These are phyloP conservation scores for Atalantia buxifolia DNA, from an alignment of 345 rosid genomes.

Conservation along the genomic window DNA sequence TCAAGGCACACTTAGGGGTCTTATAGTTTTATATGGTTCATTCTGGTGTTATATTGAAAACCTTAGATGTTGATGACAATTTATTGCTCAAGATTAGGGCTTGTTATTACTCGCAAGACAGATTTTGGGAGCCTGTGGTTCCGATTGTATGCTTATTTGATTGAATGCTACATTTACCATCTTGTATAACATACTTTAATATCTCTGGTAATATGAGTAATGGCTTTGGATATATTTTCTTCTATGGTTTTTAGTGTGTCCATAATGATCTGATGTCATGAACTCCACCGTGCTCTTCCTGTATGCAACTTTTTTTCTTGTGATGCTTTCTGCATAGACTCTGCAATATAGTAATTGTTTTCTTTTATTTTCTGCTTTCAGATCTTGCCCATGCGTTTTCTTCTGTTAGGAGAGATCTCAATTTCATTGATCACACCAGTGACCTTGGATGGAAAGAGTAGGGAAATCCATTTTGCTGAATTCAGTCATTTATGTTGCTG, in stretches of 20 bases:
- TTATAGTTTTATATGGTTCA: background rate
- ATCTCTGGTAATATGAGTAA: background rate
- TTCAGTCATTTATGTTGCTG: background rate
- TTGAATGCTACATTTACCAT: background rate
- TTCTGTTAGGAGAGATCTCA: conserved; percentile 69
- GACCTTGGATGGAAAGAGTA: conserved; percentile 99
- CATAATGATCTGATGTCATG: background rate
- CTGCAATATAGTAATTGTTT: conserved; percentile 2
- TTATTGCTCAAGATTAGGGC: background rate
- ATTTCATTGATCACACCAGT: conserved; percentile 91
- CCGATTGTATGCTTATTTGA: background rate
- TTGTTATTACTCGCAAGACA: background rate
- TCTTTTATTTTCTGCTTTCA: conserved; percentile 35
- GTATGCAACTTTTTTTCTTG: background rate
- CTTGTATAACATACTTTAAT: background rate
- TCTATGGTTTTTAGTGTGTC: background rate
- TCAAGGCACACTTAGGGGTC: background rate
- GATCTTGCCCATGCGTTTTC: conserved; percentile 85
- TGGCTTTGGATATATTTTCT: background rate
- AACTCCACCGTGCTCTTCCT: background rate
- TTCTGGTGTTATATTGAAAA: background rate
- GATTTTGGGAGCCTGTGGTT: background rate
- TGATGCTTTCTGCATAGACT: background rate
- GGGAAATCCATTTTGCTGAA: conserved; percentile 20
- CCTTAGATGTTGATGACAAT: background rate